Percentiles rank a stretch among this genome's conserved stretches.
phyloP scores from a whole-genome alignment of 208 protist species.

The Leishmania martiniquensis region DNA sequence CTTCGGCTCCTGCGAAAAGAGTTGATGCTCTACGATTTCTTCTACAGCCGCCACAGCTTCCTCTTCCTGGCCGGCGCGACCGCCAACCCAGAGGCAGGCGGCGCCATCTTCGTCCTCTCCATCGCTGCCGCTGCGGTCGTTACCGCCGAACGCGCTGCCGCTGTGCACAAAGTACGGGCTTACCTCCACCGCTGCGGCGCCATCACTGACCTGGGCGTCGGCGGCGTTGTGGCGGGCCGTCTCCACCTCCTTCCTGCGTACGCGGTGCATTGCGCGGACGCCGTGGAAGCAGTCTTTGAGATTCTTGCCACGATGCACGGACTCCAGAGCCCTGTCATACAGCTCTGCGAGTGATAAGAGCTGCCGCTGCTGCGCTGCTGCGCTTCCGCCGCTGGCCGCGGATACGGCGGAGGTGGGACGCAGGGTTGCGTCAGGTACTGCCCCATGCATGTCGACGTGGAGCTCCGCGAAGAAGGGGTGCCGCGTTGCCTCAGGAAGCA shows the following conservation, averaged over 20 bases:
- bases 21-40: conserved; percentile 19
- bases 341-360: conserved; percentile 25
- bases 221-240: conserved; percentile 23
- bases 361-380: conserved; percentile 8
- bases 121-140: conserved; percentile 5
- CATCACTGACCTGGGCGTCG: background rate
- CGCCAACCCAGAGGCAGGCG: background rate
- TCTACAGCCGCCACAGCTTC: conserved; percentile 12
- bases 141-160: conserved; percentile 1
- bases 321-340: conserved; percentile 45
- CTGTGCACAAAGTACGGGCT: background rate
- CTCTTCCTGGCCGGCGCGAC: background rate
- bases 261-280: conserved; percentile 45
- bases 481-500: conserved; percentile 43
- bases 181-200: background rate
- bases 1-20: conserved; percentile 18
- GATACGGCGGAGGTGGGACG: background rate
- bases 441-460: conserved; percentile 13
- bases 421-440: background rate
- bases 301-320: conserved; percentile 62
- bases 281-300: conserved; percentile 67
- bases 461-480: conserved; percentile 65
- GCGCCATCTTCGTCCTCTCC: background rate
- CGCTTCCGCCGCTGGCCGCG: background rate
- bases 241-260: conserved; percentile 48